Percentiles rank a stretch among this genome's conserved stretches.
Conservation (phyloP, 1,284 basidiomycete genomes). For the Paramarasmius palmivorus region DNA sequence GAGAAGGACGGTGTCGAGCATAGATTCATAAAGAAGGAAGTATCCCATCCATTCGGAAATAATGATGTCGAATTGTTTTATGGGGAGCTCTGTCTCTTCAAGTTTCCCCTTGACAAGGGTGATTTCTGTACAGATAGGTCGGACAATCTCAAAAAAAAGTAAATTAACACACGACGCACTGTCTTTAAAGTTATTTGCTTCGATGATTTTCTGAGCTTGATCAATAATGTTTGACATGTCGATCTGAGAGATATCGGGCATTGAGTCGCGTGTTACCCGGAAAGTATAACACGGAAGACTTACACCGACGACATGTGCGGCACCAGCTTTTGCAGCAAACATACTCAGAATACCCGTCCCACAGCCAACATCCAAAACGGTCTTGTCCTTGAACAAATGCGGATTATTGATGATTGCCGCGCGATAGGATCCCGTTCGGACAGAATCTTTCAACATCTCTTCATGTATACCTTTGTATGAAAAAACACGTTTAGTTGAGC, state of each 20-base stretch:
- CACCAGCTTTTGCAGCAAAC: slow-evolving; percentile 98
- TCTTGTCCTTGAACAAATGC: slow-evolving; percentile 96
- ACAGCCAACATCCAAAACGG: slow-evolving; percentile 97
- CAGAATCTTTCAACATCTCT: slow-evolving; percentile 98
- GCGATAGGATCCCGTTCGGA: slow-evolving; percentile 95
- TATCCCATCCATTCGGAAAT: slow-evolving; percentile 99
- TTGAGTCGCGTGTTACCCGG: background rate
- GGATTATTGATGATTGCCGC: slow-evolving; percentile 94
- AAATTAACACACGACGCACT: slow-evolving; percentile 54
- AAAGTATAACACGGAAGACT: slow-evolving; percentile 27
- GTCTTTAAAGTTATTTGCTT: slow-evolving; percentile 95
- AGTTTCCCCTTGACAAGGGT: slow-evolving; percentile 98
- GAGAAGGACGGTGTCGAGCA: slow-evolving; percentile 97
- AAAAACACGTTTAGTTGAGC: slow-evolving; percentile 10
- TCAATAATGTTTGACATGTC: slow-evolving; percentile 99
- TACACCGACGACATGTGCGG: slow-evolving; percentile 93
- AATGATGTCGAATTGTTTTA: slow-evolving; percentile 95
- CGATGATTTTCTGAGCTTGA: slow-evolving; percentile 96
- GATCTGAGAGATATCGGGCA: slow-evolving; percentile 55
- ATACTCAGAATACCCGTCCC: slow-evolving; percentile 98
- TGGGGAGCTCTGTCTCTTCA: slow-evolving; percentile 86
- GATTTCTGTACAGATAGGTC: slow-evolving; percentile 59
- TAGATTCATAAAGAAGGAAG: slow-evolving; percentile 96
- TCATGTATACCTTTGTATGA: slow-evolving; percentile 84
- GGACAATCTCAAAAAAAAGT: slow-evolving; percentile 7